Conservation (phyloP, 495 filamentous ascomycete species). For the Xeromyces bisporus region DNA sequence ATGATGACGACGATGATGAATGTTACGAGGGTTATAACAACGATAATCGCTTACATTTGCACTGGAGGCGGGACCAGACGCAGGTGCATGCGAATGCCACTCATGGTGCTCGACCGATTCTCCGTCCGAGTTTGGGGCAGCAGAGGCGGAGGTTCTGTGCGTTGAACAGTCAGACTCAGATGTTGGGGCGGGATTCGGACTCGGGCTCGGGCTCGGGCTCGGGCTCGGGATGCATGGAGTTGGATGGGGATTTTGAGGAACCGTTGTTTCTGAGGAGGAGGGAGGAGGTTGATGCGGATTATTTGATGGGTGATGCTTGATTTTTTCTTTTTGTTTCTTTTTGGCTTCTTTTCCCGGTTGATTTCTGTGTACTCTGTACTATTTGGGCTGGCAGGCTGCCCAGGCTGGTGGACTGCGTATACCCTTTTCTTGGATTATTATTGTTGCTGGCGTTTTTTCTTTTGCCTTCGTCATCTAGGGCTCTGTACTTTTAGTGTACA, state of each 20-base stretch:
- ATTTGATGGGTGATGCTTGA: constrained; percentile 13
- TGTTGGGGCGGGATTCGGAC: constrained; percentile 3
- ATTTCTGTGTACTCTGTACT: neutral
- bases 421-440: neutral
- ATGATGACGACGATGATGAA: constrained; percentile 5
- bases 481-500: neutral
- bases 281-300: constrained; percentile 29
- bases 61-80: neutral
- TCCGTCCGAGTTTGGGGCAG: constrained; percentile 16
- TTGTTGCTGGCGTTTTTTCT: neutral
- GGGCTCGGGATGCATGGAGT: too few species aligned
- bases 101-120: constrained; percentile 12
- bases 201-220: constrained; percentile 2
- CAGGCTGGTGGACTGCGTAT: too few species aligned
- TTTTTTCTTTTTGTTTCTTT: constrained; percentile 1
- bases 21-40: constrained; percentile 5
- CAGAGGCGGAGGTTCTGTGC: constrained; percentile 16
- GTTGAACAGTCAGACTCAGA: neutral
- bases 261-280: constrained; percentile 23
- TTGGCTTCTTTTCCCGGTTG: neutral
- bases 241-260: constrained; percentile 29
- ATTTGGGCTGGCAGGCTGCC: neutral
- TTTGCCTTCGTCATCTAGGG: neutral
- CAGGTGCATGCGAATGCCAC: neutral
- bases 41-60: neutral